phyloP scores from a whole-genome alignment of 2,329 filamentous ascomycete genomes.

The Cladophialophora immunda region DNA sequence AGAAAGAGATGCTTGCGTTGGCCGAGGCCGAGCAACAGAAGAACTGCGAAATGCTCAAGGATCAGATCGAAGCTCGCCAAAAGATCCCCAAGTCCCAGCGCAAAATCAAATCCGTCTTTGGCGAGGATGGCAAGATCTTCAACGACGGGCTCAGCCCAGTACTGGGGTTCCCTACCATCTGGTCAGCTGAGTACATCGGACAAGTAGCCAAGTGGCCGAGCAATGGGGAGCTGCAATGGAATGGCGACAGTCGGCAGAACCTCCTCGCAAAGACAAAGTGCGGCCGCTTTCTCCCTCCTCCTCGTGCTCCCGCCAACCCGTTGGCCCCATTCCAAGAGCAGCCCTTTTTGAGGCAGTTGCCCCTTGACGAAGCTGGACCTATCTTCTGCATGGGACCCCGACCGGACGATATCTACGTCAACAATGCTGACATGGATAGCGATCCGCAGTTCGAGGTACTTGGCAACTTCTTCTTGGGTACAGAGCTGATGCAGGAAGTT shows the following conservation, averaged over 20 bases:
- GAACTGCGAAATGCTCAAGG: conserved; percentile 29
- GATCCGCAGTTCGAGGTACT: conserved; percentile 31
- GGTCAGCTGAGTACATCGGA: conserved; percentile 28
- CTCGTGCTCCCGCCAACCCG: conserved; percentile 20
- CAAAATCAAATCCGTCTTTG: conserved; percentile 32
- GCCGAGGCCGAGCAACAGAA: conserved; percentile 25
- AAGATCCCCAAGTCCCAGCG: conserved; percentile 31
- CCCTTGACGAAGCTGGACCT: conserved; percentile 33
- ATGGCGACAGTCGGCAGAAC: conserved; percentile 32
- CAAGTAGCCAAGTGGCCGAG: conserved; percentile 30
- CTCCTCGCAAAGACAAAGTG: conserved; percentile 27
- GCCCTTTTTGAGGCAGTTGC: conserved; percentile 17
- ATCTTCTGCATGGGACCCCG: conserved; percentile 25
- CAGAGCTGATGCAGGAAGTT: conserved; percentile 30
- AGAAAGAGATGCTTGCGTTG: conserved; percentile 28
- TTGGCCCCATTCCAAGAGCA: conserved; percentile 27
- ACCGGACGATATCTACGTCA: conserved; percentile 30
- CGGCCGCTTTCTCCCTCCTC: conserved; percentile 32
- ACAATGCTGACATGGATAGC: conserved; percentile 29
- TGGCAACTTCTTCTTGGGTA: conserved; percentile 26
- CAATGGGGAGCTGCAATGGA: conserved; percentile 29
- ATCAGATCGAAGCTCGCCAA: conserved; percentile 25
- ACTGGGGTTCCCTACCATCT: conserved; percentile 31
- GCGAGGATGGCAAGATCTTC: conserved; percentile 33
- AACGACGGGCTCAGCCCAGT: conserved; percentile 31